A percentile compares a stretch with the other conserved stretches of the same genome.
Evolutionary conservation across 2,329 filamentous ascomycete species (phyloP).

Genomic region (Fusarium pseudograminearum): DNA sequence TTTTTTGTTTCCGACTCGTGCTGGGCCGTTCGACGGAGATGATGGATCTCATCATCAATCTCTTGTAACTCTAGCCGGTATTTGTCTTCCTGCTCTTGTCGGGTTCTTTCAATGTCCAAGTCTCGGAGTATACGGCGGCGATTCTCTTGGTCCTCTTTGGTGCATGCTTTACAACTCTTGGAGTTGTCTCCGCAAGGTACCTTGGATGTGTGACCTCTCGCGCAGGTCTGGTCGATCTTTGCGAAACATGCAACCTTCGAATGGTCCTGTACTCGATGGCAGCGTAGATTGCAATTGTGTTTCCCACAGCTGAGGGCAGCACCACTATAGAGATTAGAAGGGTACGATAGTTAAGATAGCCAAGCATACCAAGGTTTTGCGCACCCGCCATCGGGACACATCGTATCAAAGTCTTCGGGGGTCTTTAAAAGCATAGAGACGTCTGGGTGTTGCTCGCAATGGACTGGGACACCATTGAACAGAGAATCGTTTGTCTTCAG

Average conservation of each 20-base stretch:
- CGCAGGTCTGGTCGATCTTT: constrained; percentile 60
- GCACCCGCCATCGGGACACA: constrained; percentile 79
- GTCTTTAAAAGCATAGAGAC: constrained; percentile 59
- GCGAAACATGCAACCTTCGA: constrained; percentile 56
- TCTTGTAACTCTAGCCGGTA: constrained; percentile 61
- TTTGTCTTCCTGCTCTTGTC: constrained; percentile 57
- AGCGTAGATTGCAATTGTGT: constrained; percentile 70
- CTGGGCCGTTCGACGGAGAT: constrained; percentile 58
- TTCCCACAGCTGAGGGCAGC: constrained; percentile 65
- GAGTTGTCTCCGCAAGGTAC: constrained; percentile 59
- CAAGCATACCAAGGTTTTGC: constrained; percentile 66
- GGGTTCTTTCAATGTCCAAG: constrained; percentile 62
- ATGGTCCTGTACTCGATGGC: constrained; percentile 73
- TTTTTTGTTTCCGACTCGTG: constrained; percentile 59
- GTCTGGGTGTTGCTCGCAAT: constrained; percentile 70
- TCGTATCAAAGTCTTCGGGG: constrained; percentile 68
- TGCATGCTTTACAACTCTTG: constrained; percentile 64
- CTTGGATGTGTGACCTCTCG: constrained; percentile 61
- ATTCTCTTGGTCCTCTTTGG: constrained; percentile 59
- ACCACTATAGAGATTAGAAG: constrained; percentile 55
- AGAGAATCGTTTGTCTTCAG: constrained; percentile 65
- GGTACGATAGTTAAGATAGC: too few relatives aligned
- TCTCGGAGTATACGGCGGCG: constrained; percentile 60
- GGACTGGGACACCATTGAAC: constrained; percentile 70
- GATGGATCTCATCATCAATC: constrained; percentile 67